Evolutionary conservation across 2,329 filamentous ascomycete species (phyloP), one percentile per base, ranked within the genome.

Genomic region (Colletotrichum zoysiae): DNA sequence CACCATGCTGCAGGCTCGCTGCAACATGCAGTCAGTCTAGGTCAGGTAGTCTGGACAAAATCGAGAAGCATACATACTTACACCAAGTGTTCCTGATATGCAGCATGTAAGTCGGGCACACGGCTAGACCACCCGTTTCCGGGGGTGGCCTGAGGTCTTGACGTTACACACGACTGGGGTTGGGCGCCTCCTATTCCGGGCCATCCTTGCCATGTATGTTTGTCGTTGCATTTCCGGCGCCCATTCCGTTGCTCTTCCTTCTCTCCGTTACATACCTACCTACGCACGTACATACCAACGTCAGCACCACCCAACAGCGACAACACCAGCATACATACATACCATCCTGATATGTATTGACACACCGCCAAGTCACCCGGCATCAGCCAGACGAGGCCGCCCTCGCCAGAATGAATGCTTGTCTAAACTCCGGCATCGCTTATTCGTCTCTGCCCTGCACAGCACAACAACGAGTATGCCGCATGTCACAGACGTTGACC

Each of bases 401-500:
- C 23, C 20, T 46, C 2, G 40, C 20, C 40, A 38, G 16, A 20
- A 30, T 2, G 16, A 20, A 30, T 2, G 11, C 5, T 35, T 30
- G 48, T 33, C 62, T 44, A 48, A 66, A 60, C 44, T 30, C 38
- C 38, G 55, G 44, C 30, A 57, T 38, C 33, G 53, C 35, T 40
- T 33, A 40, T 33, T 60, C 48, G 7, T n/a, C 30, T 35, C 51
- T 55, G 12, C 51, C 8, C 9, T 50, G 35, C 48, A 50, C 30
- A n/a, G 44, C 38, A 30, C 38, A 63, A 16, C 7, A 51, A 26
- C 26, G 26, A 46, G 65, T 44, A 69, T 23, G 69, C 53, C 58
- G 63, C 65, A 35, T 57, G 69, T 69, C 65, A 69, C 58, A 58
- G 51, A 48, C 26, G 46, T 53, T 55, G 65, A 58, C 51, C 48